Evolutionary conservation across 495 filamentous ascomycete genomes (phyloP).

Genomic region (Lindgomyces ingoldianus): DNA sequence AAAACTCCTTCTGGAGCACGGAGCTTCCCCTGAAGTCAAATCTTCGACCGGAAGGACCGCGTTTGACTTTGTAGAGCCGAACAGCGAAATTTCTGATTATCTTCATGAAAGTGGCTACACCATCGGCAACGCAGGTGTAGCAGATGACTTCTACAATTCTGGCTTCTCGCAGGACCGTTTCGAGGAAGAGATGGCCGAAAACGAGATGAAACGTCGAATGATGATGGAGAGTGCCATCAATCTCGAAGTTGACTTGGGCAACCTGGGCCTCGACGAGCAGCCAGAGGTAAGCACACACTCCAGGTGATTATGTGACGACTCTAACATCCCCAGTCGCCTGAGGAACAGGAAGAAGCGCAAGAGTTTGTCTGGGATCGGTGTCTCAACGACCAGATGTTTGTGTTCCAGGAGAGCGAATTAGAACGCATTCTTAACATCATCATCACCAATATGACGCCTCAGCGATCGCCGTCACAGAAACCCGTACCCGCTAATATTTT

Average conservation of each 20-base stretch:
- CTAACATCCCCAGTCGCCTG: slow-evolving; percentile 59
- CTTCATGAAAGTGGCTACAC: slow-evolving; percentile 89
- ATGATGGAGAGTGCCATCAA: slow-evolving; percentile 99
- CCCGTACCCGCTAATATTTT: slow-evolving; percentile 96
- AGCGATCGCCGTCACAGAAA: slow-evolving; percentile 92
- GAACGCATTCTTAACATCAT: slow-evolving; percentile 89
- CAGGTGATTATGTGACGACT: background rate
- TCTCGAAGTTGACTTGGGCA: slow-evolving; percentile 93
- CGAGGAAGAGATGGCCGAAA: slow-evolving; percentile 96
- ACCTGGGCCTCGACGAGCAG: slow-evolving; percentile 92
- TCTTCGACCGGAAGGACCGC: slow-evolving; percentile 93
- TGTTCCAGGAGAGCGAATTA: slow-evolving; percentile 93
- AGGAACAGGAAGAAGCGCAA: slow-evolving; percentile 84
- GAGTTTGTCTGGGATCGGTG: slow-evolving; percentile 98
- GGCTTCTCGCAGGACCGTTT: slow-evolving; percentile 92
- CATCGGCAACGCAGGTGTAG: slow-evolving; percentile 82
- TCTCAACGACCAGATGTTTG: slow-evolving; percentile 98
- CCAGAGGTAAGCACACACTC: slow-evolving; percentile 67
- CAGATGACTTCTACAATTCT: slow-evolving; percentile 91
- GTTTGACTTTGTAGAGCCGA: slow-evolving; percentile 89
- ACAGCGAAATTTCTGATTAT: slow-evolving; percentile 95
- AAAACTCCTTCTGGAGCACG: slow-evolving; percentile 86
- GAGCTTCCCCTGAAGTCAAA: slow-evolving; percentile 92
- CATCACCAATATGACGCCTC: slow-evolving; percentile 97
- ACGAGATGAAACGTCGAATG: slow-evolving; percentile 92